These are phyloP conservation scores for Backusella westeae DNA, from an alignment of 192 early-diverging fungal species.

Conservation along the genomic window DNA sequence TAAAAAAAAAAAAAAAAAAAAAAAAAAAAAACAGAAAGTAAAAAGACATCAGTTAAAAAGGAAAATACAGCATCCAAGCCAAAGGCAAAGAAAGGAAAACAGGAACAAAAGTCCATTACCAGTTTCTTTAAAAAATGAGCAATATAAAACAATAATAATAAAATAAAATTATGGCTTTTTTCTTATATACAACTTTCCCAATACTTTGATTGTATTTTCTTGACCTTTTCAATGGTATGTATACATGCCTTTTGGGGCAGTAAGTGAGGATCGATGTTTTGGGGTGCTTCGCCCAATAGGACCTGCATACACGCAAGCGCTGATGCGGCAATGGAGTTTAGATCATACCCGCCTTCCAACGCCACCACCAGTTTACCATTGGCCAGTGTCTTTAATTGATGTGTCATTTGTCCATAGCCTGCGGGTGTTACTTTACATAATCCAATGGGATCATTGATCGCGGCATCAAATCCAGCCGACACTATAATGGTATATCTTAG, in stretches of 20 bases:
- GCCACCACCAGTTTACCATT: conserved; percentile 74
- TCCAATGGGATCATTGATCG: conserved; percentile 80
- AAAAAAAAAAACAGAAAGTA: not conserved
- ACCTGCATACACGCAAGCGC: conserved; percentile 74
- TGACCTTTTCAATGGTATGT: conserved; percentile 46
- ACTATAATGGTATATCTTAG: conserved; percentile 41
- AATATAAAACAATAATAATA: not conserved
- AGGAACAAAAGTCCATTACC: not conserved
- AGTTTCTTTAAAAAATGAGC: not conserved
- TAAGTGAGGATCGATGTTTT: conserved; percentile 26
- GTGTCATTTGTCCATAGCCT: conserved; percentile 86
- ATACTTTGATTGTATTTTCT: conserved; percentile 43
- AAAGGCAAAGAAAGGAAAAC: conserved; percentile 2
- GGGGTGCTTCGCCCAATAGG: conserved; percentile 62
- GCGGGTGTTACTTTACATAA: conserved; percentile 74
- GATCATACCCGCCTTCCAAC: conserved; percentile 86
- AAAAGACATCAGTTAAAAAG: not conserved
- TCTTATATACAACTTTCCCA: conserved; percentile 32
- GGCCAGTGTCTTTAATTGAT: conserved; percentile 68
- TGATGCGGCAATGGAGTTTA: conserved; percentile 69
- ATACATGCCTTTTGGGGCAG: conserved; percentile 40
- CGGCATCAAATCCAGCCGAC: conserved; percentile 90
- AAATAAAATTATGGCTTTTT: not conserved
- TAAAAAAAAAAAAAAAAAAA: no score
- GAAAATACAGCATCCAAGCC: not conserved